Base-by-base conservation (phyloP, 75 land plant genomes). In the Gnetum montanum region DNA sequence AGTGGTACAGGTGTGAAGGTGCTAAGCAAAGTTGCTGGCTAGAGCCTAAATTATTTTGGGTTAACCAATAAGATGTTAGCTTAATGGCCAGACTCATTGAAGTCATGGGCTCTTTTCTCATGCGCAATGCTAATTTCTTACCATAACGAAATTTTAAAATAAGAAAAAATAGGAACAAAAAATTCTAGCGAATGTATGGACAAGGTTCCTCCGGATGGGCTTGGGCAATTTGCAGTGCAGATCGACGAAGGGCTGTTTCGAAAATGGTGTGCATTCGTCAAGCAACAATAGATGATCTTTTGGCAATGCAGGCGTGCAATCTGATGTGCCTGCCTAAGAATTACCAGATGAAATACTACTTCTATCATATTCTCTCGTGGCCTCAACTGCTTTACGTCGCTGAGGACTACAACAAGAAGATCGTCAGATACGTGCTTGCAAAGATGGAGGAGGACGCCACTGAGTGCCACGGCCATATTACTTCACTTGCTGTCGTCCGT, bases 311-410 rank as follows among this genome's bases (percentile, higher is more conserved):
- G 62, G 76, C 81, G 19, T 91, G 97, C 80, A 91, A 91, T 58
- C 59, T 91, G 62, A 58, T 91, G 59, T 91, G 97, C 60, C 70
- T 91, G 1, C 97, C 97, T 26, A 94, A 90, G 71, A 90, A 90
- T 66, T 90, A 91, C 85, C 95, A 91, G 81, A 91, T 91, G 97
- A 91, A 91, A 71, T 89, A 89, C 70, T 91, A 91, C 57, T 54
- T 88, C 68, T 91, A 91, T 73, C 97, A 91, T 74, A 84, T 91
- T 54, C 80, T 91, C 48, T 91, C 97, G 0, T 91, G 97, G 97
- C 97, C 97, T n/a, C 97, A 91, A 70, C 89, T 91, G 35, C 89
- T 91, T 49, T 91, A 89, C 70, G 97, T 91, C 25, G 97, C 97
- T 49, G 95, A 91, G 70, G 97, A 91, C 53, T 86, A 90, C 74